These are phyloP conservation scores for Aspergillus sclerotioniger DNA, from an alignment of 495 filamentous ascomycete species.

Conservation along the genomic window DNA sequence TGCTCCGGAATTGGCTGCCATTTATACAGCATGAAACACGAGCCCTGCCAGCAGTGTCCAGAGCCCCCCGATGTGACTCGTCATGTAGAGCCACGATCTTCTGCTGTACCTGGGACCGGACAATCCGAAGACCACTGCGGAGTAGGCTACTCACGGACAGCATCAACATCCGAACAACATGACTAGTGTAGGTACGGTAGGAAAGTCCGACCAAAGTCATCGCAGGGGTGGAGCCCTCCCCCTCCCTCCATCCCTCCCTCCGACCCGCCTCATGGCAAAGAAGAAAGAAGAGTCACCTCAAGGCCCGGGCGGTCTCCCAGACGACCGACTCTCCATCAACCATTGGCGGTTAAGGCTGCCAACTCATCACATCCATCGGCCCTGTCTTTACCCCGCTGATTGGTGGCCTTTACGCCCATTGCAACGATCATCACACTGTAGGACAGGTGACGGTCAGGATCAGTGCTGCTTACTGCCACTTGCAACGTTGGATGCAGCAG, in stretches of 20 bases:
- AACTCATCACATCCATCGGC: constrained; percentile 21
- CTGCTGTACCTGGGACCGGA: background rate
- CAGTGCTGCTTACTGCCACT: constrained; percentile 1
- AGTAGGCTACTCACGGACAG: background rate
- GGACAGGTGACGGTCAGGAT: background rate
- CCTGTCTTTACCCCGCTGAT: background rate
- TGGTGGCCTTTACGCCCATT: background rate
- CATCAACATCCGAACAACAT: background rate
- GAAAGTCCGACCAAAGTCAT: background rate
- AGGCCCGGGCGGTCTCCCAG: constrained; percentile 12
- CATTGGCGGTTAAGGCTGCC: constrained; percentile 16
- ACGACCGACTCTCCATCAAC: constrained; percentile 8
- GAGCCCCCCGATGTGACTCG: background rate
- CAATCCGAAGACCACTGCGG: too few relatives aligned
- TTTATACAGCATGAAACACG: constrained; percentile 10
- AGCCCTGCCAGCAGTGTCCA: background rate
- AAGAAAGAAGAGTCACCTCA: background rate
- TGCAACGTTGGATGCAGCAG: background rate
- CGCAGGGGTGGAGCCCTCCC: constrained; percentile 5
- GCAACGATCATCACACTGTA: background rate
- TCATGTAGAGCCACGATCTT: constrained; percentile 1
- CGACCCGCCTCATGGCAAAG: background rate
- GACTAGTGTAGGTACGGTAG: constrained; percentile 3
- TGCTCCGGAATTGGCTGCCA: constrained; percentile 3
- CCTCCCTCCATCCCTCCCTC: constrained; percentile 7